Evolutionary conservation across 371 early-diverging fungal species (phyloP).

Genomic region (Apophysomyces sp.): DNA sequence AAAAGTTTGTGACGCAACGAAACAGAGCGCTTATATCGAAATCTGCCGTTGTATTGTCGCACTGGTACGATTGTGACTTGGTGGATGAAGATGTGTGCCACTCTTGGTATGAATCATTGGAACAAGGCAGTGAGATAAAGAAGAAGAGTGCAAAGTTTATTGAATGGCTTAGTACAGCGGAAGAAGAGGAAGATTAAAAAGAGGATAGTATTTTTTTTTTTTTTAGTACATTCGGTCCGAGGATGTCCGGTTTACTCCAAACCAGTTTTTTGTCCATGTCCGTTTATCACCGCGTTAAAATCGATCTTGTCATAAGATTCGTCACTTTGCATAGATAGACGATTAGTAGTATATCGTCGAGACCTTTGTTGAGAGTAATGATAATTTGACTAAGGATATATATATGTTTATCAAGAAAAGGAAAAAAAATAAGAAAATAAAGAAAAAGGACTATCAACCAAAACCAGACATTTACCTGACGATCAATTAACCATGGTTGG

Average conservation of each 20-base stretch:
- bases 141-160: constrained; percentile 63
- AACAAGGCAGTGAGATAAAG: constrained; percentile 51
- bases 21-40: constrained; percentile 49
- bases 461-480: background rate
- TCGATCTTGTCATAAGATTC: background rate
- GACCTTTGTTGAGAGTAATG: background rate
- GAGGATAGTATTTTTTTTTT: background rate
- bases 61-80: constrained; percentile 68
- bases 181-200: constrained; percentile 58
- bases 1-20: constrained; percentile 54
- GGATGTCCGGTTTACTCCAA: background rate
- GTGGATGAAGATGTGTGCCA: constrained; percentile 73
- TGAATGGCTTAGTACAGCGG: constrained; percentile 70
- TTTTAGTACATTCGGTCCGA: background rate
- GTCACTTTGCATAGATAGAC: background rate
- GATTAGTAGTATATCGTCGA: background rate
- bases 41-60: constrained; percentile 57
- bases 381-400: background rate
- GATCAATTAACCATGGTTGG: background rate
- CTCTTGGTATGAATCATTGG: constrained; percentile 58
- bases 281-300: background rate
- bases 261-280: background rate
- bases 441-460: background rate
- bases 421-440: background rate
- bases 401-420: no score